phyloP scores from a whole-genome alignment of 1,284 basidiomycete species.

The Leccinum olivaceoglutinosum region DNA sequence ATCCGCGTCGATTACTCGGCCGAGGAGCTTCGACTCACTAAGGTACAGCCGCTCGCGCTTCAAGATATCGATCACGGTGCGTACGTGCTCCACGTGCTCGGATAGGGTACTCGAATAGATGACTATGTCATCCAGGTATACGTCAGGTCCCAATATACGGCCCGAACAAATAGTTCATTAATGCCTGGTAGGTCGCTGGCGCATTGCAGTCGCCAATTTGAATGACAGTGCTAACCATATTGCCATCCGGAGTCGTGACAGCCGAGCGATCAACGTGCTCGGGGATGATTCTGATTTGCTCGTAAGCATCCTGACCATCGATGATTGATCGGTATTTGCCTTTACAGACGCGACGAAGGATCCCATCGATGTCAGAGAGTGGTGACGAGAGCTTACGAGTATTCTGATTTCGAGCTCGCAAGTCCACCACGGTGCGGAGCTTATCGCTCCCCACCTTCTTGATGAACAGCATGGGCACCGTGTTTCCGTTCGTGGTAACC shows the following conservation, averaged over 20 bases:
- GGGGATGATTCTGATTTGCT: conserved; percentile 31
- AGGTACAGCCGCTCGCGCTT: conserved; percentile 27
- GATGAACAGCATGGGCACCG: conserved; percentile 33
- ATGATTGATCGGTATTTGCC: conserved; percentile 24
- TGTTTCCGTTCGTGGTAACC: conserved; percentile 24
- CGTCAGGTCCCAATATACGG: no score
- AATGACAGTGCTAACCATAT: conserved; percentile 31
- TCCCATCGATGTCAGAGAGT: conserved; percentile 28
- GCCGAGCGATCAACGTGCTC: conserved; percentile 25
- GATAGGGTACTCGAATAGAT: no score
- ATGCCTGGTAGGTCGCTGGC: conserved; percentile 20
- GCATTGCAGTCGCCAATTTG: conserved; percentile 31
- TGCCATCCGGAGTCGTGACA: conserved; percentile 30
- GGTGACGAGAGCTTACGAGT: conserved; percentile 31
- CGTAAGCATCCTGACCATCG: conserved; percentile 31
- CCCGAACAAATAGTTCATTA: conserved; percentile 31
- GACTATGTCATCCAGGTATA: no score
- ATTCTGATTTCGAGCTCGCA: conserved; percentile 30
- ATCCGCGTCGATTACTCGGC: conserved; percentile 28
- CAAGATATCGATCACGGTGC: no score
- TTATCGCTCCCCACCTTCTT: conserved; percentile 20
- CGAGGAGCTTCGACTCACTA: conserved; percentile 29
- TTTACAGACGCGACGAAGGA: conserved; percentile 17
- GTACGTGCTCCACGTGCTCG: no score
- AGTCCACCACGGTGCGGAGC: conserved; percentile 17